phyloP scores from a whole-genome alignment of 371 early-diverging fungal genomes.

The Syncephalastrum contaminatum region DNA sequence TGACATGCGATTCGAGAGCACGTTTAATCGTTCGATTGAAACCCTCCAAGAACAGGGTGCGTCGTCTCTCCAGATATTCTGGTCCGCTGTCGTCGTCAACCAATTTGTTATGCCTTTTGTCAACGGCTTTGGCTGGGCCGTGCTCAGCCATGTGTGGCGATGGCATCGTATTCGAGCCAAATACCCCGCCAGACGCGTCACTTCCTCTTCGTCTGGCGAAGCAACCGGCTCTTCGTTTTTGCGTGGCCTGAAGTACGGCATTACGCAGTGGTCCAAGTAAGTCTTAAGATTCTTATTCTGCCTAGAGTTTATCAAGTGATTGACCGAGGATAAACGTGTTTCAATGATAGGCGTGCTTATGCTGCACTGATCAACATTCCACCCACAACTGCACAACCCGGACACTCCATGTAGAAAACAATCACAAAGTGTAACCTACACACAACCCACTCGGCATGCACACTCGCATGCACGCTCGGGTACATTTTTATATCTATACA shows the following conservation, averaged over 20 bases:
- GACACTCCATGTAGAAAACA: no score
- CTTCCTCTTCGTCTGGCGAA: constrained; percentile 4
- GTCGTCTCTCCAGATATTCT: constrained; percentile 26
- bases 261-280: constrained; percentile 37
- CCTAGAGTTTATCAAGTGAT: no score
- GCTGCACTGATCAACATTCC: no score
- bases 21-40: constrained; percentile 34
- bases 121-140: constrained; percentile 42
- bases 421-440: no score
- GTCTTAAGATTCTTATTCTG: background rate
- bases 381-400: no score
- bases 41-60: constrained; percentile 29
- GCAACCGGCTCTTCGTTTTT: constrained; percentile 19
- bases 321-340: no score
- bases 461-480: no score
- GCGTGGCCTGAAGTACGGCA: constrained; percentile 26
- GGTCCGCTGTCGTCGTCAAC: constrained; percentile 38
- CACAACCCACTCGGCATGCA: no score
- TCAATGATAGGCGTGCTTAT: no score
- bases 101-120: constrained; percentile 48
- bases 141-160: constrained; percentile 33
- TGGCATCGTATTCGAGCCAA: constrained; percentile 38
- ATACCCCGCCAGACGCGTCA: constrained; percentile 4
- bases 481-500: no score
- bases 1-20: constrained; percentile 48